Evolutionary conservation across 495 filamentous ascomycete species (phyloP).

Genomic region (Penicillium taxi): DNA sequence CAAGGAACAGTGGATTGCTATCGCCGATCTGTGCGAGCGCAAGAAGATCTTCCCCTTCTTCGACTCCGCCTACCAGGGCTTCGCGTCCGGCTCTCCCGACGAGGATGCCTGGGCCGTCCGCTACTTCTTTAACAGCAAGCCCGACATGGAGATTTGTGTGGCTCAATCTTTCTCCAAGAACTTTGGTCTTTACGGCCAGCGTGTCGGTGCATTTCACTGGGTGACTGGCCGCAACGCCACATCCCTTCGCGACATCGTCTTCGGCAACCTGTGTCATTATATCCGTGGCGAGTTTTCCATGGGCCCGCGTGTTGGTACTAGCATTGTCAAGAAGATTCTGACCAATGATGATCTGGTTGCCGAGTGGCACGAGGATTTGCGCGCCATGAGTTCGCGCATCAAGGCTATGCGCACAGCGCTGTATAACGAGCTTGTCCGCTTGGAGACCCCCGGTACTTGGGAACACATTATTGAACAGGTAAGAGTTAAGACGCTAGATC

Average conservation of each 20-base stretch:
- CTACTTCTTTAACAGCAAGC: constrained; percentile 45
- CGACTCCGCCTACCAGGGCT: constrained; percentile 51
- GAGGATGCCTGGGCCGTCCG: constrained; percentile 49
- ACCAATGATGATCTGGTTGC: constrained; percentile 29
- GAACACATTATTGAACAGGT: constrained; percentile 44
- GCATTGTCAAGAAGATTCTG: constrained; percentile 43
- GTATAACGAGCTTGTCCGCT: constrained; percentile 33
- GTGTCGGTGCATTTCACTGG: constrained; percentile 44
- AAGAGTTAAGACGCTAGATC: background rate
- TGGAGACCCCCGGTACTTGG: constrained; percentile 43
- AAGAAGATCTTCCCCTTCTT: constrained; percentile 49
- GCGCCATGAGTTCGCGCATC: constrained; percentile 46
- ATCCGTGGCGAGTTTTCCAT: constrained; percentile 45
- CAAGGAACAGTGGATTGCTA: constrained; percentile 47
- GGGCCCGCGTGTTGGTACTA: constrained; percentile 41
- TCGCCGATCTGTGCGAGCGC: constrained; percentile 42
- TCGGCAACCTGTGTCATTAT: constrained; percentile 38
- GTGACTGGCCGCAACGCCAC: constrained; percentile 27
- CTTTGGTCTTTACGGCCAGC: constrained; percentile 49
- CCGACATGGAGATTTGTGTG: constrained; percentile 43
- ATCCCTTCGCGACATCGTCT: constrained; percentile 29
- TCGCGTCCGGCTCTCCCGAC: constrained; percentile 44
- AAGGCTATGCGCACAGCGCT: constrained; percentile 41
- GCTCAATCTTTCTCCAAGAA: constrained; percentile 50
- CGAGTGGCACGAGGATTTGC: constrained; percentile 43